phyloP scores from a whole-genome alignment of 495 filamentous ascomycete genomes.

The Opeltia flavorubescens region DNA sequence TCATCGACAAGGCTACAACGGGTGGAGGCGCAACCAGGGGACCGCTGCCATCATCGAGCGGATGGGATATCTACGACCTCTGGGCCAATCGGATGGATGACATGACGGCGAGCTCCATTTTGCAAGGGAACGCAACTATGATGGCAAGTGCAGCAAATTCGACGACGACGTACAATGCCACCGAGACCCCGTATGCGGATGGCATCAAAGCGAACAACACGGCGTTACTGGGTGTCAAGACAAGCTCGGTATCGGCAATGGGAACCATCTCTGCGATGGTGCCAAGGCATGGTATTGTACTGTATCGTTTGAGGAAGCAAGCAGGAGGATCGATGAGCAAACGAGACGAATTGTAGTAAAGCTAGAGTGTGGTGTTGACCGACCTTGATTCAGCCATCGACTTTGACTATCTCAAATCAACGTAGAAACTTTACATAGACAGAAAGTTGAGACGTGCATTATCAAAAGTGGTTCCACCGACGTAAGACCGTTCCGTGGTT shows the following conservation, averaged over 20 bases:
- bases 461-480: too few relatives aligned
- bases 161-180: slow-evolving; percentile 26
- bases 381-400: too few relatives aligned
- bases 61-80: slow-evolving; percentile 41
- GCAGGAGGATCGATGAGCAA: slow-evolving; percentile 15
- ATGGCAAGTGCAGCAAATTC: slow-evolving; percentile 8
- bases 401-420: too few relatives aligned
- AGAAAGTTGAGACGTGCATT: too few relatives aligned
- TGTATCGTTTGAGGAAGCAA: slow-evolving; percentile 31
- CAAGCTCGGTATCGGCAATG: slow-evolving; percentile 23
- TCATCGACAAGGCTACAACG: slow-evolving; percentile 28
- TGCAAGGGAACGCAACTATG: slow-evolving; percentile 22
- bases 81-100: slow-evolving; percentile 41
- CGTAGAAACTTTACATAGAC: too few relatives aligned
- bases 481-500: background rate
- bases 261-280: slow-evolving; percentile 28
- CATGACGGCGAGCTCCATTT: slow-evolving; percentile 27
- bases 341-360: slow-evolving; percentile 30
- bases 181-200: slow-evolving; percentile 25
- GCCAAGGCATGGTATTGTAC: slow-evolving; percentile 28
- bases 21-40: slow-evolving; percentile 20
- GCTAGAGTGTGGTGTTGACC: background rate
- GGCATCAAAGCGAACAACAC: slow-evolving; percentile 23
- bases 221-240: slow-evolving; percentile 29
- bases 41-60: background rate